Evolutionary conservation across 1,284 basidiomycete species (phyloP), one percentile per base, ranked within the genome.

Genomic region (Earliella scabrosa): DNA sequence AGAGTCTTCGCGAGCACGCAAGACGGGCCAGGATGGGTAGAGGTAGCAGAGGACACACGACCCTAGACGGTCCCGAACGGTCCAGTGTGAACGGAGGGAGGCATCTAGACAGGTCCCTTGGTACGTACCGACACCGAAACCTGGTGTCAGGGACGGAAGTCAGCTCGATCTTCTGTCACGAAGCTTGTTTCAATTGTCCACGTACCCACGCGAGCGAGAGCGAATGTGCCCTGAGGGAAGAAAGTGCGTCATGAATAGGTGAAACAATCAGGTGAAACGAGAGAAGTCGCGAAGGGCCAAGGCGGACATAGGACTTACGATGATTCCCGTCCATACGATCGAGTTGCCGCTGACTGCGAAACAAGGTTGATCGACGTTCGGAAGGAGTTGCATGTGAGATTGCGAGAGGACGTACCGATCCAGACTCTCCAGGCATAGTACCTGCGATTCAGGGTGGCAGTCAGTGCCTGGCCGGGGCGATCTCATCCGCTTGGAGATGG

Each of bases 341-440:
- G 53, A 56, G 31, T 58, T 63, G n/a, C 41, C 50, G 48, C 61
- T 63, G 21, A 63, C 61, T 63, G 41, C 14, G 14, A 23, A 5
- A 10, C 34, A 23, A 5, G 34, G 0, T 45, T 41, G 5, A 27
- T 10, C 18, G 43, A 14, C 21, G n/a, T n/a, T n/a, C n/a, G n/a
- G n/a, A n/a, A n/a, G n/a, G n/a, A n/a, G n/a, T n/a, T n/a, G n/a
- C 2, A 6, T 26, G 16, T n/a, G 4, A n/a, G 18, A 4, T 21
- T 35, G 9, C 16, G 36, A 23, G 4, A 4, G 24, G n/a, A 41
- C 52, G 26, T 34, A 63, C 61, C 53, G n/a, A 60, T 58, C 58
- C 58, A 63, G 20, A 63, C 58, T 31, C 61, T 40, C 58, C 61
- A 58, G 2, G 58, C 58, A 29, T 63, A 63, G 38, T 60, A 63